Base-by-base conservation (phyloP, 2,329 filamentous ascomycete genomes). In the Ceratocystis alfenasii region DNA sequence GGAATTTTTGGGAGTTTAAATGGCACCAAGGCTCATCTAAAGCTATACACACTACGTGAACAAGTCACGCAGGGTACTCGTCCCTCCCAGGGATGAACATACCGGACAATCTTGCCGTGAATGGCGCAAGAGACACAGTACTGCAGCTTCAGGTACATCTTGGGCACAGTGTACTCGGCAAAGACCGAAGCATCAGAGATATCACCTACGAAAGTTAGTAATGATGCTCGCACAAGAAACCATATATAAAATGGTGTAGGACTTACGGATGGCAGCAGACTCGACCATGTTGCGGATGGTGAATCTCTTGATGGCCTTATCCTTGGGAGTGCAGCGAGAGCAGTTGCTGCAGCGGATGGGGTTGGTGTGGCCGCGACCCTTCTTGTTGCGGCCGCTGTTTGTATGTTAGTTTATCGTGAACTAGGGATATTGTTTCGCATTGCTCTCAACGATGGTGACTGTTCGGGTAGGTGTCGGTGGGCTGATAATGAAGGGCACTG, bases 61-160 rank as follows among this genome's bases (percentile, higher is more conserved):
- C 41, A 33, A 50, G 48, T 66, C 62, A 59, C 57, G n/a, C 69
- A 74, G 75, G 74, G 77, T 75, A 82, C 82, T 83, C 82, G 81
- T 83, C 81, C 80, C 81, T 80, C 80, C 78, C 74, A 71, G 76
- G 76, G 76, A 81, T 78, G 78, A 79, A 86, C 92, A 81, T 94
- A 97, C 93, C 94, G 93, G 81, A 99, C 95, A 80, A 99, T 99
- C 89, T 99, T 99, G 86, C 94, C 94, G 86, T 99, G 94, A 74
- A 99, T 99, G 77, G 94, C 94, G 83, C 94, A 99, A 81, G 93
- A 97, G 78, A 99, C 94, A 81, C 94, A 99, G 90, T 99, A 99
- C 85, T 99, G 94, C 80, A 99, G 88, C 89, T 99, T 99, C 83
- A 99, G 85, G 90, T 99, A 99, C 95, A 99, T 99, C 90, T 99